These are phyloP conservation scores for Starmerella cellae DNA, from an alignment of 805 yeast genomes.

Conservation along the genomic window DNA sequence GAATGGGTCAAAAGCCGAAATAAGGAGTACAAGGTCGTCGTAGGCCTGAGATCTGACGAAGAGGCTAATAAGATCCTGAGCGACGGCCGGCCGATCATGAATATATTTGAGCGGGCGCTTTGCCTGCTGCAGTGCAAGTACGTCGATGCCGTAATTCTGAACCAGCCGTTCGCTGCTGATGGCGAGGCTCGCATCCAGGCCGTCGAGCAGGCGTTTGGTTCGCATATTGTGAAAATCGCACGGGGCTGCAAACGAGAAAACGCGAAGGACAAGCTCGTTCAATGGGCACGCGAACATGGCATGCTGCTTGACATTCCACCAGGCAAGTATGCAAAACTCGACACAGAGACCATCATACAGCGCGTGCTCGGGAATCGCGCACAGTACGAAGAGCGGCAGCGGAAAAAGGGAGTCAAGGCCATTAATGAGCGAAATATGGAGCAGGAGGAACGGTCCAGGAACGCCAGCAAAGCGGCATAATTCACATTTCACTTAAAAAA, in stretches of 20 bases:
- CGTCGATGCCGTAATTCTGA: conserved; percentile 65
- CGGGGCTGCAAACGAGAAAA: conserved; percentile 5
- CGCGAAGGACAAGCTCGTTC: neutral
- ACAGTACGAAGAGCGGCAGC: conserved; percentile 74
- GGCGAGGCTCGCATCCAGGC: conserved; percentile 30
- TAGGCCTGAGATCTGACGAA: conserved; percentile 53
- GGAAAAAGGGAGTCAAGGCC: conserved; percentile 70
- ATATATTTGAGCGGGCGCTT: conserved; percentile 65
- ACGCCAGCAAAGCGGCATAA: conserved; percentile 1
- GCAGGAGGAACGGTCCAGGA: conserved; percentile 13
- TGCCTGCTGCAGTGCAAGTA: conserved; percentile 80
- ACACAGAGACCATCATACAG: conserved; percentile 56
- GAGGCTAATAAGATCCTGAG: conserved; percentile 47
- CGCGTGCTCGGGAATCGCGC: conserved; percentile 58
- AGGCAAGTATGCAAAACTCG: conserved; percentile 52
- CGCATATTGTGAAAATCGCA: conserved; percentile 1
- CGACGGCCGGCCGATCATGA: conserved; percentile 70
- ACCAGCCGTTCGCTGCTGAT: conserved; percentile 46
- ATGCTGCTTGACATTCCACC: conserved; percentile 34
- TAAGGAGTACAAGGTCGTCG: conserved; percentile 36
- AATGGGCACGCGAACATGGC: conserved; percentile 26
- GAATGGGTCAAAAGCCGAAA: conserved; percentile 26
- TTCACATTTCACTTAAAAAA: neutral
- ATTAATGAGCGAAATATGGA: conserved; percentile 35
- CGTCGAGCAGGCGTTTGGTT: conserved; percentile 23